Percentiles rank a stretch among this genome's conserved stretches.
These are phyloP conservation scores for Hirsutella thompsonii DNA, from an alignment of 2,329 filamentous ascomycete species.

Conservation along the genomic window DNA sequence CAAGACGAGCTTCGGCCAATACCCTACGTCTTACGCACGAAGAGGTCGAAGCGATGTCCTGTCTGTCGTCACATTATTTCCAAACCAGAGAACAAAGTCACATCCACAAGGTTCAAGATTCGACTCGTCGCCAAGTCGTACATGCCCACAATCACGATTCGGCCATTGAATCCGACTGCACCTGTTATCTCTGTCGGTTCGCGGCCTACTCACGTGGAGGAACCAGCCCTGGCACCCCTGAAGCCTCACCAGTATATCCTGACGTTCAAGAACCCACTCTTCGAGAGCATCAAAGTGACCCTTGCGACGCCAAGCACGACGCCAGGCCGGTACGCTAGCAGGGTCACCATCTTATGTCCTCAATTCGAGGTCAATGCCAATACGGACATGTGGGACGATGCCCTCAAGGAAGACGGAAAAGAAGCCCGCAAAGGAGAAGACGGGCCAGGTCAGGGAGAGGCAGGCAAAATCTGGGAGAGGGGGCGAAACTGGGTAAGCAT, in stretches of 20 bases:
- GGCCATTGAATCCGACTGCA: slow-evolving; percentile 37
- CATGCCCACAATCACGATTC: slow-evolving; percentile 70
- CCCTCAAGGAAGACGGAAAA: slow-evolving; percentile 45
- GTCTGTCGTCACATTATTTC: slow-evolving; percentile 89
- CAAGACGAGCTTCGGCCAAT: slow-evolving; percentile 66
- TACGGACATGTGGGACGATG: slow-evolving; percentile 80
- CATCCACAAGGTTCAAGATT: slow-evolving; percentile 83
- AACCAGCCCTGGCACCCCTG: slow-evolving; percentile 37
- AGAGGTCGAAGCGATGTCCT: slow-evolving; percentile 86
- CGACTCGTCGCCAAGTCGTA: slow-evolving; percentile 78
- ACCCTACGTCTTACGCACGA: slow-evolving; percentile 73
- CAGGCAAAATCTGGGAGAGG: slow-evolving; percentile 91
- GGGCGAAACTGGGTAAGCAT: slow-evolving; percentile 93
- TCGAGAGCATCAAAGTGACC: slow-evolving; percentile 77
- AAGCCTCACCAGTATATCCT: slow-evolving; percentile 67
- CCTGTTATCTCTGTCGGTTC: slow-evolving; percentile 20
- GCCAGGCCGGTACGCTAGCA: slow-evolving; percentile 62
- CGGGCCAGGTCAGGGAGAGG: slow-evolving; percentile 49
- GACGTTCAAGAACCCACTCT: slow-evolving; percentile 87
- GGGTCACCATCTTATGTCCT: slow-evolving; percentile 85
- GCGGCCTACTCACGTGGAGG: slow-evolving; percentile 16
- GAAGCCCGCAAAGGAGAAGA: slow-evolving; percentile 28
- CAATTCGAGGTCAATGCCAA: slow-evolving; percentile 92
- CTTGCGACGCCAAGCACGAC: slow-evolving; percentile 74
- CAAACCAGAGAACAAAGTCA: slow-evolving; percentile 84